Percentiles rank a stretch among this genome's conserved stretches.
Conservation (phyloP, 2,329 filamentous ascomycete genomes). For the Nannizzia gypsea region DNA sequence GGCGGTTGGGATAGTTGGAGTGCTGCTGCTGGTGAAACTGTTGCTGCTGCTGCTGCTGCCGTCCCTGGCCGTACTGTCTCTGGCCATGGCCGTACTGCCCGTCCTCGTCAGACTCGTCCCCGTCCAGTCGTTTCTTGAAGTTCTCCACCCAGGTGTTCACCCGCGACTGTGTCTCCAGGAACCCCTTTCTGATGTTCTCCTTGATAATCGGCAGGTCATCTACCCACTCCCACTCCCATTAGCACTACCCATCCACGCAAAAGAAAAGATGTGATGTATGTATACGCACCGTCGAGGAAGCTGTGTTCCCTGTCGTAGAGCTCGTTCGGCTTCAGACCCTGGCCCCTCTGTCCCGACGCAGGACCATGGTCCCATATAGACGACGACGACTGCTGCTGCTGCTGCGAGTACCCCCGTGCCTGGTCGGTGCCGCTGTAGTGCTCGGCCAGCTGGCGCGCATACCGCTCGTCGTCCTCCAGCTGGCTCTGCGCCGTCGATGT, state of each 20-base stretch:
- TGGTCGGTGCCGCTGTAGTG: constrained; percentile 54
- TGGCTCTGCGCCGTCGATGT: constrained; percentile 57
- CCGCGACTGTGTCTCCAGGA: constrained; percentile 82
- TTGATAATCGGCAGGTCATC: constrained; percentile 89
- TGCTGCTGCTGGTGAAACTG: constrained; percentile 6
- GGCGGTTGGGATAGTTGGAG: constrained; percentile 41
- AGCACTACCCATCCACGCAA: neutral
- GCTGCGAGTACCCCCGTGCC: constrained; percentile 14
- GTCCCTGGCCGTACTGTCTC: constrained; percentile 14
- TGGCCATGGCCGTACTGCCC: constrained; percentile 29
- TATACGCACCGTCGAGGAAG: constrained; percentile 63
- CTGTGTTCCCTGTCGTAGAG: constrained; percentile 61
- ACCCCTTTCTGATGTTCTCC: constrained; percentile 88
- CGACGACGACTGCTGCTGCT: neutral
- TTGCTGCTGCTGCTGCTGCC: neutral
- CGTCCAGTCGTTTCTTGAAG: constrained; percentile 86
- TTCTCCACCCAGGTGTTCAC: constrained; percentile 88
- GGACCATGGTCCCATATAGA: constrained; percentile 21
- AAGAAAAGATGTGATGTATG: neutral
- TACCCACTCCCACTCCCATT: constrained; percentile 17
- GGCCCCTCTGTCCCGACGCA: constrained; percentile 34
- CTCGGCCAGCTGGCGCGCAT: constrained; percentile 83
- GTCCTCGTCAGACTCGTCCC: constrained; percentile 65
- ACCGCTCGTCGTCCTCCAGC: constrained; percentile 79
- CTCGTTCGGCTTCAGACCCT: constrained; percentile 46